Conservation (phyloP, 495 filamentous ascomycete genomes). For the Platismatia glauca region DNA sequence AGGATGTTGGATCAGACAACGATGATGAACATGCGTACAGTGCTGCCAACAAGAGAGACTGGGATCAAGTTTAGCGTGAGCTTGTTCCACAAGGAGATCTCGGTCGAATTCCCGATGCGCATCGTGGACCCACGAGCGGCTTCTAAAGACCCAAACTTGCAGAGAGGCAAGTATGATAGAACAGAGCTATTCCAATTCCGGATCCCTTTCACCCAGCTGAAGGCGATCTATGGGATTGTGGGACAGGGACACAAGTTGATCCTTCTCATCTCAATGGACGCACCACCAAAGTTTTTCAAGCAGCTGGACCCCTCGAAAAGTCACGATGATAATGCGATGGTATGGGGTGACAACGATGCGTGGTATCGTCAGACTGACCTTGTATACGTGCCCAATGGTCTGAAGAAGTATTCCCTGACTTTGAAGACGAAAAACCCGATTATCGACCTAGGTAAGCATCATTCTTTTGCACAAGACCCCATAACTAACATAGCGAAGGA, state of each 20-base stretch:
- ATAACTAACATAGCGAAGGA: slow-evolving; percentile 31
- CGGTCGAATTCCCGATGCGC: slow-evolving; percentile 36
- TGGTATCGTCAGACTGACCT: slow-evolving; percentile 76
- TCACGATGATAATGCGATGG: slow-evolving; percentile 31
- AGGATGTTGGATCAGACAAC: slow-evolving; percentile 17
- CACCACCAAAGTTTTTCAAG: slow-evolving; percentile 57
- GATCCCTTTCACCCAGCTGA: slow-evolving; percentile 57
- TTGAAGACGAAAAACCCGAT: slow-evolving; percentile 47
- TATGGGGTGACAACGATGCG: slow-evolving; percentile 57
- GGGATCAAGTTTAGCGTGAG: slow-evolving; percentile 35
- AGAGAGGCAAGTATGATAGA: slow-evolving; percentile 11
- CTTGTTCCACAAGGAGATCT: slow-evolving; percentile 34
- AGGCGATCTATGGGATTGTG: slow-evolving; percentile 43
- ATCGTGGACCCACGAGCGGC: slow-evolving; percentile 31
- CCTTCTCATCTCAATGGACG: slow-evolving; percentile 52
- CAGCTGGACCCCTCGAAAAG: slow-evolving; percentile 38
- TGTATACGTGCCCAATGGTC: slow-evolving; percentile 36
- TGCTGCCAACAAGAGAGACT: slow-evolving; percentile 12
- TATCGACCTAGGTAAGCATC: slow-evolving; percentile 63
- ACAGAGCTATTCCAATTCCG: slow-evolving; percentile 40
- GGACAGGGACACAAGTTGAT: slow-evolving; percentile 27
- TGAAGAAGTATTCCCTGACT: slow-evolving; percentile 38
- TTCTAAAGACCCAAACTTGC: background rate
- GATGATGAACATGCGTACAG: slow-evolving; percentile 43
- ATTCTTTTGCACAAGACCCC: background rate